These are phyloP conservation scores for Puccinia hordei DNA, from an alignment of 1,284 basidiomycete species.

Conservation along the genomic window DNA sequence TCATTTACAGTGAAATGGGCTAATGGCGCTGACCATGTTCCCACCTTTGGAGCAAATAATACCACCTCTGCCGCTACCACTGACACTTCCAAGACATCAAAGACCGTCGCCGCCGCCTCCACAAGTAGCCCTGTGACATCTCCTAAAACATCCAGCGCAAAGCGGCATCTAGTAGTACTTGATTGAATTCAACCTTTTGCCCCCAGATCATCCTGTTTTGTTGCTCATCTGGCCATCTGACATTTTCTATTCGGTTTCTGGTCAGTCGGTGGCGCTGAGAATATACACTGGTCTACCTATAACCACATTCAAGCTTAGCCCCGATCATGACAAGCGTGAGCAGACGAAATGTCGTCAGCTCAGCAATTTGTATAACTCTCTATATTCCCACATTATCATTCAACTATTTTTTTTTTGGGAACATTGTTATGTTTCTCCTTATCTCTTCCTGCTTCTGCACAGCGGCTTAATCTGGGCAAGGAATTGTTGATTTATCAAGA, in stretches of 20 bases:
- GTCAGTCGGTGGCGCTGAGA: not conserved
- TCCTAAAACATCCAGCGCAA: not conserved
- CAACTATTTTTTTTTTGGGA: constrained; percentile 3
- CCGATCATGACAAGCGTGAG: not conserved
- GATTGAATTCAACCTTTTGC: not conserved
- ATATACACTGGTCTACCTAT: not conserved
- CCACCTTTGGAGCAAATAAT: constrained; percentile 30
- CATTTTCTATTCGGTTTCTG: not conserved
- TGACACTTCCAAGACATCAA: not conserved
- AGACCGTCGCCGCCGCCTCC: not conserved
- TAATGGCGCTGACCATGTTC: constrained; percentile 15
- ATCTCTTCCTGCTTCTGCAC: not conserved
- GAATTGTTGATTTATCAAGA: constrained; percentile 7
- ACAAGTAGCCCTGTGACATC: not conserved
- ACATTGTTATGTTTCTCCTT: not conserved
- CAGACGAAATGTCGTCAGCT: not conserved
- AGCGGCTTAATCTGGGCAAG: not conserved
- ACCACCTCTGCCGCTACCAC: constrained; percentile 1
- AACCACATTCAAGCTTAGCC: not conserved
- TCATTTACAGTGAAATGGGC: constrained; percentile 31
- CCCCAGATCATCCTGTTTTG: not conserved
- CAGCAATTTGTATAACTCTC: not conserved
- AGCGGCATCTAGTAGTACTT: not conserved
- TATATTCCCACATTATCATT: not conserved
- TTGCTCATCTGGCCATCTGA: not conserved